Evolutionary conservation across 169 alveolate species (phyloP).

Genomic region (Plasmodium inui): DNA sequence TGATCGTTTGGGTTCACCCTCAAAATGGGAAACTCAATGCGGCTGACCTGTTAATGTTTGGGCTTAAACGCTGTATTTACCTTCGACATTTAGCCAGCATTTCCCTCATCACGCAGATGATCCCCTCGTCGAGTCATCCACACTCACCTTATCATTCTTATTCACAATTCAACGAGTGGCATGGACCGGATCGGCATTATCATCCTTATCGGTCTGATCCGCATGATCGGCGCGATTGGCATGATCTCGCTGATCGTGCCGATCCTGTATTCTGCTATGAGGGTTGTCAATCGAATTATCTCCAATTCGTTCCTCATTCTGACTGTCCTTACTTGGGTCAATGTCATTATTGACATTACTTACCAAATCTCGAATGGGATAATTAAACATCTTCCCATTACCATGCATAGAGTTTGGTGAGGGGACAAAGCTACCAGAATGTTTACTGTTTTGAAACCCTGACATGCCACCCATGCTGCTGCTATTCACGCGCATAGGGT

Average conservation of each 20-base stretch:
- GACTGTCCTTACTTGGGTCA: not conserved
- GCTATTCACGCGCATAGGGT: conserved; percentile 1
- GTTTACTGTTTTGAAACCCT: not conserved
- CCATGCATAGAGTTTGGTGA: conserved; percentile 1
- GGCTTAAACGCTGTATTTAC: not conserved
- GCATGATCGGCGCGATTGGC: not conserved
- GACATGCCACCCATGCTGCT: not conserved
- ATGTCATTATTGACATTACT: not conserved
- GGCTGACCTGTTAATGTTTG: not conserved
- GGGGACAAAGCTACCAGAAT: not conserved
- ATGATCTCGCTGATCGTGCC: not conserved
- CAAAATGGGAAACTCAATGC: not conserved
- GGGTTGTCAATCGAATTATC: not conserved
- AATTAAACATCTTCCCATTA: not conserved
- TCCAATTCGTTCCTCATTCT: not conserved
- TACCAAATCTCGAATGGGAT: not conserved
- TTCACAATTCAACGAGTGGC: not conserved
- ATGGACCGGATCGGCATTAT: not conserved
- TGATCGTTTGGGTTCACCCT: not conserved
- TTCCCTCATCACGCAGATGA: not conserved
- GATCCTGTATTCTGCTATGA: not conserved
- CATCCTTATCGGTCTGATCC: not conserved
- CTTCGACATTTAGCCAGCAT: not conserved
- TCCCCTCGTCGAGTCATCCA: not conserved
- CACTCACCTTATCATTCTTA: not conserved